Base-by-base conservation (phyloP, 768 basidiomycete genomes). In the Kwoniella heveanensis region DNA sequence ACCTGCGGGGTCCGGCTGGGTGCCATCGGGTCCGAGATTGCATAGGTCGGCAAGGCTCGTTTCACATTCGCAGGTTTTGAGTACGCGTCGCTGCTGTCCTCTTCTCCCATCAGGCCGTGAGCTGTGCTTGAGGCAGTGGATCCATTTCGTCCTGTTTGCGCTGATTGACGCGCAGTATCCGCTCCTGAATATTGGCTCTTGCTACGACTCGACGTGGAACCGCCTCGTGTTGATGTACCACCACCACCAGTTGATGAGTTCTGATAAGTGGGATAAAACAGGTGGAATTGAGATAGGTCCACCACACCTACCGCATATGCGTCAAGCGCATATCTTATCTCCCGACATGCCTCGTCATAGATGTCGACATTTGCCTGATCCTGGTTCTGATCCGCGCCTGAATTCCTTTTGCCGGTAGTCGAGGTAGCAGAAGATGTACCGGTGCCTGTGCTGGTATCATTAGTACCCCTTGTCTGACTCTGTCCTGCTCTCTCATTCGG, bases 221-320 rank as follows among this genome's bases (percentile, higher is more conserved):
- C 54, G 19, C 61, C 57, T 54, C 61, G 25, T 15, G 66, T 68
- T 12, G 66, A 60, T 27, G 54, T 29, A 9, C 70, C 64, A 3
- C 69, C 64, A 3, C 69, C 70, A 4, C 60, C 68, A 2, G 57
- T 62, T 2, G 69, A 66, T 1, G 74, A 71, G 57, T 59, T 66
- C 30, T 73, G 71, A 37, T 67, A 76, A 2, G 71, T 67, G 1
- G 78, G 78, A 47, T 74, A 79, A 53, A 79, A 79, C 5, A 79
- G 59, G 54, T 79, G 78, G 53, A 77, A 79, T 52, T 74, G 72
- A 5, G 71, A 65, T 1, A 77, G 57, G 54, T 79, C 78, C 27
- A 79, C 70, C 19, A 77, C 69, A 8, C 73, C 68, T 8, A 77
- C 76, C 9, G 78, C 76, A 47, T 74, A 69, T 0, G 78, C 74